Evolutionary conservation across 768 basidiomycete species (phyloP).

Genomic region (Russula emetica): DNA sequence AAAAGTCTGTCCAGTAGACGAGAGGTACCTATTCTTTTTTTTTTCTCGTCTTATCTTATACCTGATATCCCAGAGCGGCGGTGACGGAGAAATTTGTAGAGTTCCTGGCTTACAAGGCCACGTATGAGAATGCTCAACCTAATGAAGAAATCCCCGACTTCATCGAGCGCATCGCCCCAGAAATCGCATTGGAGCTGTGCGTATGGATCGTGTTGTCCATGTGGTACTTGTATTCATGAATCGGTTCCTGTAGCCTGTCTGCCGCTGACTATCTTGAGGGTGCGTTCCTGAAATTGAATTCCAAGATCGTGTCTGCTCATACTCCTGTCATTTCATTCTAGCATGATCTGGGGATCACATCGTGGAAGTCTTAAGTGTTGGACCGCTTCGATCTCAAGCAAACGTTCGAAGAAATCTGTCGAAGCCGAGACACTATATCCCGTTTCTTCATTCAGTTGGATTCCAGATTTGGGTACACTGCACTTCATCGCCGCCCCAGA

Average conservation of each 20-base stretch:
- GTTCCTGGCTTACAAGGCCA: conserved; percentile 80
- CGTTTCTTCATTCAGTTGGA: background rate
- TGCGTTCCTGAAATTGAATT: conserved; percentile 30
- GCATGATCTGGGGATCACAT: conserved; percentile 9
- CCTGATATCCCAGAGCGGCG: conserved; percentile 39
- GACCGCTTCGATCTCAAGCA: background rate
- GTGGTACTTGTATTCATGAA: conserved; percentile 6
- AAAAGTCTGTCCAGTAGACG: conserved; percentile 63
- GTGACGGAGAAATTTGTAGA: conserved; percentile 87
- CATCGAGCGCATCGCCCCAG: conserved; percentile 76
- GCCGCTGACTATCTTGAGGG: conserved; percentile 68
- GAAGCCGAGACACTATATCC: background rate
- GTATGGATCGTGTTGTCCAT: conserved; percentile 34
- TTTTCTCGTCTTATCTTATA: background rate
- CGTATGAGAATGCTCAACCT: conserved; percentile 63
- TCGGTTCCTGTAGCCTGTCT: conserved; percentile 40
- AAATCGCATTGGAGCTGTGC: conserved; percentile 85
- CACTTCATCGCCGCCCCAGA: background rate
- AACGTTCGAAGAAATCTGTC: background rate
- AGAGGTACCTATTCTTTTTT: conserved; percentile 48
- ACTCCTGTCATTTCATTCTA: background rate
- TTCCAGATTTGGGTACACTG: background rate
- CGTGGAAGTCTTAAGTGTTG: background rate
- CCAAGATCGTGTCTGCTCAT: background rate
- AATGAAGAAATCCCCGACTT: conserved; percentile 87